A percentile compares a stretch with the other conserved stretches of the same genome.
These are phyloP conservation scores for Peziza echinospora DNA, from an alignment of 495 filamentous ascomycete genomes.

Conservation along the genomic window DNA sequence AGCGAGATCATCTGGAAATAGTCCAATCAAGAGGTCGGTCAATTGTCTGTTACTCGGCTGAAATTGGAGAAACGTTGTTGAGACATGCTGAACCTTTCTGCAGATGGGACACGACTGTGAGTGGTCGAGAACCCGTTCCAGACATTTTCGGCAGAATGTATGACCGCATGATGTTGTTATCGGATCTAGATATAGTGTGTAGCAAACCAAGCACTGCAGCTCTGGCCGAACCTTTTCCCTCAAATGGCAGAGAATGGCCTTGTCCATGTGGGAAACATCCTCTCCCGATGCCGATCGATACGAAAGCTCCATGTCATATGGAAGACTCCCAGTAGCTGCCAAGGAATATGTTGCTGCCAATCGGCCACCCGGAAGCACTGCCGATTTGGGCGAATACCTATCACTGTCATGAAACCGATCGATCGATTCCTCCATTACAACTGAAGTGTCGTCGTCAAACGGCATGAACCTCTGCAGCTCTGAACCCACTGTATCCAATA, in stretches of 20 bases:
- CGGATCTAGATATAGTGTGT: constrained; percentile 54
- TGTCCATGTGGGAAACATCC: constrained; percentile 27
- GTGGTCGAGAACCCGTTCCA: constrained; percentile 51
- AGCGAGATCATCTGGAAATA: constrained; percentile 46
- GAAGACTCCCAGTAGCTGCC: constrained; percentile 32
- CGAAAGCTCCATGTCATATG: constrained; percentile 22
- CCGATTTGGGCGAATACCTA: constrained; percentile 13
- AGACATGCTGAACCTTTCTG: constrained; percentile 40
- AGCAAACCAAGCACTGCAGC: constrained; percentile 76
- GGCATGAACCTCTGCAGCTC: constrained; percentile 19
- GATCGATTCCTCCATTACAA: constrained; percentile 24
- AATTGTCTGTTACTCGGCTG: constrained; percentile 39
- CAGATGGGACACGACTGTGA: constrained; percentile 61
- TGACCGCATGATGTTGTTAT: constrained; percentile 72
- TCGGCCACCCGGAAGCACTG: constrained; percentile 28
- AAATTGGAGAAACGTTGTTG: constrained; percentile 26
- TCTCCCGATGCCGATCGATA: constrained; percentile 26
- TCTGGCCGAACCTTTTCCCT: constrained; percentile 41
- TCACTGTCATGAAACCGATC: constrained; percentile 17
- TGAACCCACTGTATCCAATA: constrained; percentile 22
- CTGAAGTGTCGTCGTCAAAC: constrained; percentile 25
- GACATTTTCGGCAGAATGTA: constrained; percentile 65
- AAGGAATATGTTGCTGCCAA: constrained; percentile 38
- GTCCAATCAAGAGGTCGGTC: constrained; percentile 31
- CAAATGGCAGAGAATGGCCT: constrained; percentile 30